Evolutionary conservation across 78 protist species (phyloP), one percentile per base, ranked within the genome.

Genomic region (Dictyostelium intermedium): DNA sequence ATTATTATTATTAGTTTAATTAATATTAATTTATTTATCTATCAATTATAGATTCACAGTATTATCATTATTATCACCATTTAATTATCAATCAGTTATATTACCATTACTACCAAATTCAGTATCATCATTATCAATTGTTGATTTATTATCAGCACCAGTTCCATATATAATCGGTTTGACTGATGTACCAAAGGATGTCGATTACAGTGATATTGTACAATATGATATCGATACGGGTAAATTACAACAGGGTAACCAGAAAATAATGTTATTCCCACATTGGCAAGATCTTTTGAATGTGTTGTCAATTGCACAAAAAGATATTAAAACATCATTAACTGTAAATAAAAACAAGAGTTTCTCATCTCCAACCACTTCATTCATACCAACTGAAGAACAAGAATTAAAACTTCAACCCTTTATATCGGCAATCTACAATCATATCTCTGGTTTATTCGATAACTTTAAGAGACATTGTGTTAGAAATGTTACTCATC

Each of bases 21-120:
- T 47, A 2, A 11, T 7, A 47, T 78, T 43, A n/a, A n/a, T 34
- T n/a, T 23, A 32, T 32, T 81, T 34, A 56, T 18, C 8, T 69
- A 66, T 69, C 13, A 10, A 73, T 63, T 27, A 39, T 66, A 89
- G 85, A 69, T 89, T 89, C 70, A n/a, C 94, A 60, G 27, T 89
- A 25, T 43, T 80, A 27, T 63, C 87, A 25, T 61, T 89, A n/a
- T 61, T 89, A 47, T 79, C 82, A 69, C 94, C 94, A 80, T 89
- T 89, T 89, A 43, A 43, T 34, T 89, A 89, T 89, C 94, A 89
- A 89, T 80, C 87, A 18, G 94, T 89, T 32, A 35, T 89, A 45
- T 80, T 89, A 70, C 94, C 94, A 32, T 79, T 89, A 43, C 35
- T 89, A 69, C 94, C 94, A 41, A 66, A 69, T 69, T 63, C 85